These are phyloP conservation scores for Phytophthora colocasiae DNA, from an alignment of 352 stramenopile genomes.

Conservation along the genomic window DNA sequence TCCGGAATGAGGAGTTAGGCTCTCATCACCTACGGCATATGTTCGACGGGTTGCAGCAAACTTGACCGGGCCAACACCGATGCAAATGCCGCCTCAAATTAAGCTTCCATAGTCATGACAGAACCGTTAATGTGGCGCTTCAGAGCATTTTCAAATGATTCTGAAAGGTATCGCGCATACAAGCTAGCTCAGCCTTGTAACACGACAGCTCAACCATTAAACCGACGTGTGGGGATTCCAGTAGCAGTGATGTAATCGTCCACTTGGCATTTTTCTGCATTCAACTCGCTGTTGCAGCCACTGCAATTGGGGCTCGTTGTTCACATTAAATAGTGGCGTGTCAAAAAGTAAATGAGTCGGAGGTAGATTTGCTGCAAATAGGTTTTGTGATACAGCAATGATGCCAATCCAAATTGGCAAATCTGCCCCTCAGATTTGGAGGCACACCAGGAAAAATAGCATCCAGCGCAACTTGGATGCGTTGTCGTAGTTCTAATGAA, in stretches of 20 bases:
- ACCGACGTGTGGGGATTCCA: neutral
- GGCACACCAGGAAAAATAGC: neutral
- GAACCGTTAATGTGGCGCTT: too few species aligned
- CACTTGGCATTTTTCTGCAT: neutral
- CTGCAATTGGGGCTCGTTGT: neutral
- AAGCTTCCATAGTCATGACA: too few species aligned
- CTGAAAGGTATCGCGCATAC: too few species aligned
- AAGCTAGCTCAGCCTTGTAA: too few species aligned
- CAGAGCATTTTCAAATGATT: too few species aligned
- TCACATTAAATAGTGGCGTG: neutral
- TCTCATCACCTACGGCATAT: too few species aligned
- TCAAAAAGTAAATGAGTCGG: neutral
- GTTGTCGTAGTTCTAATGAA: neutral
- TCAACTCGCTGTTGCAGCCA: neutral
- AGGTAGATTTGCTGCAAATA: neutral
- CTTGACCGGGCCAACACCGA: too few species aligned
- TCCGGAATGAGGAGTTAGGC: too few species aligned
- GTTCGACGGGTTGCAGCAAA: too few species aligned
- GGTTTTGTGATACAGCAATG: neutral
- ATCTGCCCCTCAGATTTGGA: neutral
- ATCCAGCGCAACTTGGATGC: neutral
- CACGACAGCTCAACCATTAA: neutral
- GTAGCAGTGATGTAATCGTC: neutral
- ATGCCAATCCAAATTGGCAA: neutral
- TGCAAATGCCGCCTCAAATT: too few species aligned